Conservation (phyloP, 2,329 filamentous ascomycete species). For the Trichophyton mentagrophytes region DNA sequence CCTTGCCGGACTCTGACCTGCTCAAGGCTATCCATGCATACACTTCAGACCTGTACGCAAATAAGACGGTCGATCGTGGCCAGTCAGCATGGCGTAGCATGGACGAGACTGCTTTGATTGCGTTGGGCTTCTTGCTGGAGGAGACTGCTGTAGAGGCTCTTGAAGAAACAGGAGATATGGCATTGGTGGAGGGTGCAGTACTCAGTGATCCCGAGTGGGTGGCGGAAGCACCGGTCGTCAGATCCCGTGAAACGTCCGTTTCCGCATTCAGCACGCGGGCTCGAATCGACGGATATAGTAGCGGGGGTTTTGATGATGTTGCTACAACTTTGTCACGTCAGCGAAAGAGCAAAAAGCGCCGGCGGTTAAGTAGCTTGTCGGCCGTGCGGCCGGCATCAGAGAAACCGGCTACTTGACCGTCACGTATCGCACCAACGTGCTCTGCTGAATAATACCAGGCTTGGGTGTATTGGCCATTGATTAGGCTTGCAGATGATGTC, state of each 20-base stretch:
- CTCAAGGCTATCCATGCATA: conserved; percentile 47
- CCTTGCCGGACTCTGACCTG: conserved; percentile 44
- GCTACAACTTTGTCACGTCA: not conserved
- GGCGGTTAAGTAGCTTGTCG: conserved; percentile 1
- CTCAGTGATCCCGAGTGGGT: conserved; percentile 12
- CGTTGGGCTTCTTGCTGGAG: conserved; percentile 48
- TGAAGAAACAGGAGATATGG: conserved; percentile 46
- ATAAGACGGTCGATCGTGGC: conserved; percentile 22
- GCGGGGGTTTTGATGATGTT: not conserved
- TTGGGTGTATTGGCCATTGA: no score
- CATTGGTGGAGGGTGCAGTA: conserved; percentile 40
- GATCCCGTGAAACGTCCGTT: not conserved
- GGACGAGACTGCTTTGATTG: conserved; percentile 51
- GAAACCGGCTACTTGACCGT: not conserved
- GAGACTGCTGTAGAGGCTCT: conserved; percentile 41
- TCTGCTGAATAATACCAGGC: no score
- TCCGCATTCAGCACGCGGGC: not conserved
- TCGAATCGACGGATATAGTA: not conserved
- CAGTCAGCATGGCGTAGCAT: conserved; percentile 39
- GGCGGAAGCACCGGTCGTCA: not conserved
- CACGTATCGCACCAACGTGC: not conserved
- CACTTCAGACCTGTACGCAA: conserved; percentile 42
- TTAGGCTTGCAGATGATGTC: no score
- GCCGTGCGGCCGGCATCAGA: not conserved
- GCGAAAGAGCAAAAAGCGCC: not conserved